Percentiles rank a stretch among this genome's conserved stretches.
Conservation (phyloP, 805 yeast species). For the Naumovozyma baii region DNA sequence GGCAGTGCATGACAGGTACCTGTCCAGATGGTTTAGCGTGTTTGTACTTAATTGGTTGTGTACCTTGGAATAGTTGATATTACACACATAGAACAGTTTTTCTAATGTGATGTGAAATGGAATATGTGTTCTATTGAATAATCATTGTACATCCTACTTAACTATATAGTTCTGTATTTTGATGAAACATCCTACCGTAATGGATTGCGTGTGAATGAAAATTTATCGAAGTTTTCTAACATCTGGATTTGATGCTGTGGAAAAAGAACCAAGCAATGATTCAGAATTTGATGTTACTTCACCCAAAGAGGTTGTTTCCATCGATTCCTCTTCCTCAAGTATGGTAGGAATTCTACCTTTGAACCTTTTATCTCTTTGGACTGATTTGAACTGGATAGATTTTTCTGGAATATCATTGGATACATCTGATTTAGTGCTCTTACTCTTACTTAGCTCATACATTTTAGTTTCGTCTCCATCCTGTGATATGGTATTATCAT, state of each 20-base stretch:
- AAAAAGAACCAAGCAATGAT: background rate
- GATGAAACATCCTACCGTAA: too few relatives aligned
- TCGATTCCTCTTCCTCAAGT: constrained; percentile 21
- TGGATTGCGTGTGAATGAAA: background rate
- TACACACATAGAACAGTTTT: too few relatives aligned
- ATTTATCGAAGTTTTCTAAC: constrained; percentile 1
- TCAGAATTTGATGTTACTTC: constrained; percentile 3
- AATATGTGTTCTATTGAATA: too few relatives aligned
- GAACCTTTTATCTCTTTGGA: constrained; percentile 16
- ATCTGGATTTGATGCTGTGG: background rate
- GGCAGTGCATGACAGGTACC: constrained; percentile 7
- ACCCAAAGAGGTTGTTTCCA: constrained; percentile 19
- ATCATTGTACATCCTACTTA: too few relatives aligned
- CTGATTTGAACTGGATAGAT: constrained; percentile 26
- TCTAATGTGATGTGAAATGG: too few relatives aligned
- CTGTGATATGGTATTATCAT: background rate
- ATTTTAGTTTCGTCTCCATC: constrained; percentile 7
- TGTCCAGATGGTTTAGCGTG: constrained; percentile 22
- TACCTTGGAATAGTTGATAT: background rate
- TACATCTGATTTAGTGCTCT: constrained; percentile 9
- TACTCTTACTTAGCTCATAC: constrained; percentile 7
- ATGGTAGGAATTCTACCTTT: constrained; percentile 27
- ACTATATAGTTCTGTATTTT: too few relatives aligned
- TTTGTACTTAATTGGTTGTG: constrained; percentile 13
- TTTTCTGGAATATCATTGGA: constrained; percentile 7